phyloP scores from a whole-genome alignment of 176 grass and related monocot species.

The Hsuehochloa calcarea region DNA sequence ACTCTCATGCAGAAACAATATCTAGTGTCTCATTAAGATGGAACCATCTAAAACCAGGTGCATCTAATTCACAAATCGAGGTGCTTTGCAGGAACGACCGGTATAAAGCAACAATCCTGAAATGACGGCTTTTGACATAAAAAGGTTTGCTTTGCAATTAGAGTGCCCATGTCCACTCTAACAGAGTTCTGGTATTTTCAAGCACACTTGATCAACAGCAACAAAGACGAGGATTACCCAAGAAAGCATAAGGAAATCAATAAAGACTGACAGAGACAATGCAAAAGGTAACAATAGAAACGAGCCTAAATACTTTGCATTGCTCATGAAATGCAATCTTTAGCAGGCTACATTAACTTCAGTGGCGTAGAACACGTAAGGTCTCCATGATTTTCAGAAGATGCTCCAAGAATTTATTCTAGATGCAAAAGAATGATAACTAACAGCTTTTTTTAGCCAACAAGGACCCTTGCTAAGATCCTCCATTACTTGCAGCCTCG shows the following conservation, averaged over 20 bases:
- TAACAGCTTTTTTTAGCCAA: background rate
- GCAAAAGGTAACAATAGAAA: background rate
- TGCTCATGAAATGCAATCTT: background rate
- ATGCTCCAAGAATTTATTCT: background rate
- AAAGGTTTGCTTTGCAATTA: conserved; percentile 18
- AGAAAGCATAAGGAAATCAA: background rate
- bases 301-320: background rate
- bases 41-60: conserved; percentile 16
- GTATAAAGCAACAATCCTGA: conserved; percentile 10
- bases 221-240: background rate
- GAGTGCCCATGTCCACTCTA: background rate
- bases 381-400: background rate
- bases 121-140: background rate
- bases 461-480: conserved; percentile 9
- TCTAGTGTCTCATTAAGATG: background rate
- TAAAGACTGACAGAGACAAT: background rate
- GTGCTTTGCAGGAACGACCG: background rate
- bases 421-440: background rate
- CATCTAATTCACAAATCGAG: background rate
- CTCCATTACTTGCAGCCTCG: conserved; percentile 18
- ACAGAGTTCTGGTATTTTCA: background rate
- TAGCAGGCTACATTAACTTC: background rate
- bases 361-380: conserved; percentile 1
- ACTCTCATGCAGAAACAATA: background rate
- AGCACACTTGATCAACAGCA: conserved; percentile 16